These are phyloP conservation scores for Vitis rupestris DNA, from an alignment of 164 flowering plant species.

Conservation along the genomic window DNA sequence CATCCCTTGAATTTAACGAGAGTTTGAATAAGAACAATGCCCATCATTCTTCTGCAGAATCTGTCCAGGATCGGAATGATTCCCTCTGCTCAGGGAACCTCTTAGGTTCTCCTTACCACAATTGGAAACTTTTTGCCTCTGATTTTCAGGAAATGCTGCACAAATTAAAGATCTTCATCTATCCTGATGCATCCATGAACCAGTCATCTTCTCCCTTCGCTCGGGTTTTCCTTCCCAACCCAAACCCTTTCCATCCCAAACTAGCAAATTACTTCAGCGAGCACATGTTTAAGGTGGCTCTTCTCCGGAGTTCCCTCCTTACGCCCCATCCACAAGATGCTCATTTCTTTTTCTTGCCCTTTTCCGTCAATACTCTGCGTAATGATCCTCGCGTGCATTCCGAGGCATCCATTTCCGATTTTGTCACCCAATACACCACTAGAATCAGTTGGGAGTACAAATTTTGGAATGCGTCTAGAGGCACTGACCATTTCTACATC, in stretches of 20 bases:
- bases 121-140: conserved; percentile 36
- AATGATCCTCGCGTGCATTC: conserved; percentile 41
- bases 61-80: not conserved
- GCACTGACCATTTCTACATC: conserved; percentile 58
- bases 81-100: no score
- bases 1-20: not conserved
- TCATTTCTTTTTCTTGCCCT: conserved; percentile 54
- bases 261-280: conserved; percentile 59
- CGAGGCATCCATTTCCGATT: conserved; percentile 37
- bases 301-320: conserved; percentile 37
- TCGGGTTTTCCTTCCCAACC: conserved; percentile 39
- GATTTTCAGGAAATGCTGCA: conserved; percentile 44
- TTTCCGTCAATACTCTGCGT: conserved; percentile 47
- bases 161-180: conserved; percentile 45
- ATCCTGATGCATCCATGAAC: conserved; percentile 28
- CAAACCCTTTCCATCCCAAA: conserved; percentile 37
- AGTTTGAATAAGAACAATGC: not conserved
- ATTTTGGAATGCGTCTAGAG: conserved; percentile 56
- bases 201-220: conserved; percentile 23
- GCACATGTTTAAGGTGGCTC: conserved; percentile 53
- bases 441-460: conserved; percentile 29
- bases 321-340: conserved; percentile 39
- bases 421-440: conserved; percentile 37
- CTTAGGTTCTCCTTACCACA: conserved; percentile 24
- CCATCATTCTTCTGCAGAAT: not conserved